These are phyloP conservation scores for Penicillium sp. DNA, from an alignment of 2,329 filamentous ascomycete species.

Conservation along the genomic window DNA sequence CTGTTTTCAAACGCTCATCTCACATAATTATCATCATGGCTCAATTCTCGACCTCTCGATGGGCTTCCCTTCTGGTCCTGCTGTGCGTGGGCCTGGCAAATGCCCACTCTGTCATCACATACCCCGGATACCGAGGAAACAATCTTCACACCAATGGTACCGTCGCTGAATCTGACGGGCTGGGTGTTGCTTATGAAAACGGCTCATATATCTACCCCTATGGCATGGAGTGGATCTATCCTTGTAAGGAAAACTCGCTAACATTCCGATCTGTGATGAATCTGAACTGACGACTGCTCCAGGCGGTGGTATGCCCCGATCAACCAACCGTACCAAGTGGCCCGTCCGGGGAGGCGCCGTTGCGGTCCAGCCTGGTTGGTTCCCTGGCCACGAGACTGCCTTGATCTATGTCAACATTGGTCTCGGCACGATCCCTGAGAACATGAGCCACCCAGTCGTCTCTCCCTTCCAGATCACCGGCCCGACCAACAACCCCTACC, in stretches of 20 bases:
- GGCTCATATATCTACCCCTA: constrained; percentile 65
- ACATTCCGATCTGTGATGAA: background rate
- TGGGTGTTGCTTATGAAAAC: constrained; percentile 50
- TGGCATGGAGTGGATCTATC: constrained; percentile 94
- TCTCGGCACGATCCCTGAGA: constrained; percentile 74
- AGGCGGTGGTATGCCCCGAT: constrained; percentile 82
- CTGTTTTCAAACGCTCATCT: background rate
- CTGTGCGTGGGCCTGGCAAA: constrained; percentile 41
- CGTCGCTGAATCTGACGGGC: constrained; percentile 43
- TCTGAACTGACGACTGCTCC: constrained; percentile 6
- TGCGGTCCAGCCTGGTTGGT: constrained; percentile 92
- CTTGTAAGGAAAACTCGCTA: constrained; percentile 62
- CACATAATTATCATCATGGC: constrained; percentile 27
- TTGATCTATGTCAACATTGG: constrained; percentile 91
- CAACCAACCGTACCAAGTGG: constrained; percentile 88
- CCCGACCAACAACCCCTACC: constrained; percentile 79
- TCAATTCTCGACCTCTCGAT: constrained; percentile 29
- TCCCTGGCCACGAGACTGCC: constrained; percentile 79
- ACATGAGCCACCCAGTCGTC: constrained; percentile 85
- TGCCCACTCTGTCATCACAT: constrained; percentile 76
- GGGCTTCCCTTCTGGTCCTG: constrained; percentile 30
- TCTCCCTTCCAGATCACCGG: constrained; percentile 79
- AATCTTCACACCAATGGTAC: constrained; percentile 76
- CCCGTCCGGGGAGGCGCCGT: constrained; percentile 84
- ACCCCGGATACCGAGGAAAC: constrained; percentile 84